Evolutionary conservation across 768 basidiomycete species (phyloP).

Genomic region (Suillus americanus): DNA sequence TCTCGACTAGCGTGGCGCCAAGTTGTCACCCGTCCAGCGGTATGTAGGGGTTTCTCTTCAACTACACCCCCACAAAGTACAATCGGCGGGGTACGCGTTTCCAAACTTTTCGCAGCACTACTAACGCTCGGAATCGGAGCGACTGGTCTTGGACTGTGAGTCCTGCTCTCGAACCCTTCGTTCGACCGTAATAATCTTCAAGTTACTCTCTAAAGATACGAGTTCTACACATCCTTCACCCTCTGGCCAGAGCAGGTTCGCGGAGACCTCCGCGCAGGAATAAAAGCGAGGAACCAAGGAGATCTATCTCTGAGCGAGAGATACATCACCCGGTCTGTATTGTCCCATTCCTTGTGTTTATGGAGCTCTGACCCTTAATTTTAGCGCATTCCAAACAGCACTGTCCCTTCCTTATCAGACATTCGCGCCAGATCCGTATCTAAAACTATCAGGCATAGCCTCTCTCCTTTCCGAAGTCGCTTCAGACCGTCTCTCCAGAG

Average conservation of each 20-base stretch:
- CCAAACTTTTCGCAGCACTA: slow-evolving; percentile 38
- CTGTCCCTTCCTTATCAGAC: slow-evolving; percentile 39
- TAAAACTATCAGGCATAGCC: slow-evolving; percentile 70
- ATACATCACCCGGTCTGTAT: slow-evolving; percentile 52
- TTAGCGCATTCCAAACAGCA: slow-evolving; percentile 58
- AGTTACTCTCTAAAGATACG: slow-evolving; percentile 38
- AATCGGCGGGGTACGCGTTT: slow-evolving; percentile 24
- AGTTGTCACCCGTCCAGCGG: neutral
- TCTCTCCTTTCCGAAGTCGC: slow-evolving; percentile 56
- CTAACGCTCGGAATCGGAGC: slow-evolving; percentile 38
- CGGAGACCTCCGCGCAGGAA: slow-evolving; percentile 61
- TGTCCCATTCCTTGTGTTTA: neutral
- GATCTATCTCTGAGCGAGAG: slow-evolving; percentile 51
- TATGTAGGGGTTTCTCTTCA: slow-evolving; percentile 10
- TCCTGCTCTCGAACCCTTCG: slow-evolving; percentile 7
- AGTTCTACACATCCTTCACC: slow-evolving; percentile 56
- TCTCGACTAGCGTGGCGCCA: neutral
- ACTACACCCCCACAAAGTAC: slow-evolving; percentile 3
- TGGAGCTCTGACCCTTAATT: slow-evolving; percentile 10
- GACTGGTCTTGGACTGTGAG: slow-evolving; percentile 46
- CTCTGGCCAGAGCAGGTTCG: slow-evolving; percentile 69
- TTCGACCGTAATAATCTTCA: neutral
- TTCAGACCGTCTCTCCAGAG: slow-evolving; percentile 26
- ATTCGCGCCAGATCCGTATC: slow-evolving; percentile 47
- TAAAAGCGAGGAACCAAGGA: slow-evolving; percentile 60